Evolutionary conservation across 164 flowering plant species (phyloP).

Genomic region (Protea cynaroides): DNA sequence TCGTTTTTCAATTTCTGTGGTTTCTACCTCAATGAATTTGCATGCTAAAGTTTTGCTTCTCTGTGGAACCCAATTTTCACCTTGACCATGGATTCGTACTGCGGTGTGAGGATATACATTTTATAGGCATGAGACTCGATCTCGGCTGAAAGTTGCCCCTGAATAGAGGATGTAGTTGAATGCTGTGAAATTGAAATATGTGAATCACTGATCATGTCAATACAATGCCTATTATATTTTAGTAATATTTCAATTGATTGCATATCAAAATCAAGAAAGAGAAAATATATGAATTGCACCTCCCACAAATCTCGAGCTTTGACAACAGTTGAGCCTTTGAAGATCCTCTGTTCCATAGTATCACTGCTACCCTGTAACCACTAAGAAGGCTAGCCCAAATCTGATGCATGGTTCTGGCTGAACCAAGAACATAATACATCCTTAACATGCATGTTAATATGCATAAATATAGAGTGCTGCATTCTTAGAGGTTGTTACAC

Average conservation of each 20-base stretch:
- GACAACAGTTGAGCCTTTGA: constrained; percentile 30
- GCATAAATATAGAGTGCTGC: too few species aligned
- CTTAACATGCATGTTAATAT: too few species aligned
- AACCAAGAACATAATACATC: too few species aligned
- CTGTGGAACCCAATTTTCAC: too few species aligned
- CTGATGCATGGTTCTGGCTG: too few species aligned
- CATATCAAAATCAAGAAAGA: too few species aligned
- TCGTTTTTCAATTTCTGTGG: too few species aligned
- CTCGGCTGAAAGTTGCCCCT: constrained; percentile 31
- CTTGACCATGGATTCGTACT: constrained; percentile 1
- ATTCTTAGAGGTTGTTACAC: too few species aligned
- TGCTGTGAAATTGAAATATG: constrained; percentile 37
- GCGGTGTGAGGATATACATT: constrained; percentile 53
- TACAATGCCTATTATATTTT: not conserved
- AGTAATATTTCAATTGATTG: not conserved
- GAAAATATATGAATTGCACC: constrained; percentile 32
- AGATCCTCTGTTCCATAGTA: constrained; percentile 63
- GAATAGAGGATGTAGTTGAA: constrained; percentile 18
- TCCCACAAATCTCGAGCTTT: constrained; percentile 59
- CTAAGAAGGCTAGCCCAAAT: constrained; percentile 77
- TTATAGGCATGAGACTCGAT: constrained; percentile 58
- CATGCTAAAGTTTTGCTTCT: too few species aligned
- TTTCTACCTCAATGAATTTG: too few species aligned
- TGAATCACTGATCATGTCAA: too few species aligned
- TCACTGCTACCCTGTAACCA: constrained; percentile 34